These are phyloP conservation scores for Hanseniaspora sp. DNA, from an alignment of 1,139 yeast genomes.

Conservation along the genomic window DNA sequence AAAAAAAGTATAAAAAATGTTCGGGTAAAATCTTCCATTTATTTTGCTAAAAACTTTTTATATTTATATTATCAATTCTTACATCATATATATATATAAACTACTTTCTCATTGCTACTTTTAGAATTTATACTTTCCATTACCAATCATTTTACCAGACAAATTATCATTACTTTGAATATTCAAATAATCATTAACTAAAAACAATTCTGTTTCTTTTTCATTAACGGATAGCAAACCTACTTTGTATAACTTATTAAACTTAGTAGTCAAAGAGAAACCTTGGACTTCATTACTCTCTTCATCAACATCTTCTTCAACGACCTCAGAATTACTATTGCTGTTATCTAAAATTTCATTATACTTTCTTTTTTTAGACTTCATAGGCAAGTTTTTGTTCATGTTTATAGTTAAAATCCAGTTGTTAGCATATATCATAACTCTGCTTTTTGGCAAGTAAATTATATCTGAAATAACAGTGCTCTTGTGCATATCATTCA, in stretches of 20 bases:
- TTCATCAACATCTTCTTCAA: not conserved
- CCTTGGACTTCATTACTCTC: not conserved
- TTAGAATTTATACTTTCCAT: slow-evolving; percentile 11
- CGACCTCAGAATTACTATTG: not conserved
- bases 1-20: too few species aligned
- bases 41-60: too few species aligned
- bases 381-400: slow-evolving; percentile 13
- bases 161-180: not conserved
- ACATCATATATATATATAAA: not conserved
- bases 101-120: not conserved
- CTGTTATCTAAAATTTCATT: slow-evolving; percentile 9
- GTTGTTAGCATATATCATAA: slow-evolving; percentile 7
- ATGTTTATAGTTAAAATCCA: slow-evolving; percentile 9
- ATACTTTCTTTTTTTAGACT: slow-evolving; percentile 12
- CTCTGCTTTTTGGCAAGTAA: not conserved
- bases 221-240: not conserved
- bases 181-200: slow-evolving; percentile 7
- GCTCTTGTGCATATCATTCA: slow-evolving; percentile 11
- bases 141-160: not conserved
- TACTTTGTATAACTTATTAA: slow-evolving; percentile 4
- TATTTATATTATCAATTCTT: too few species aligned
- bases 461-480: slow-evolving; percentile 6
- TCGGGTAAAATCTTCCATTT: too few species aligned
- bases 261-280: slow-evolving; percentile 9
- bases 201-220: slow-evolving; percentile 1